Evolutionary conservation across 345 rosid species (phyloP).

Genomic region (Gossypium bickii): DNA sequence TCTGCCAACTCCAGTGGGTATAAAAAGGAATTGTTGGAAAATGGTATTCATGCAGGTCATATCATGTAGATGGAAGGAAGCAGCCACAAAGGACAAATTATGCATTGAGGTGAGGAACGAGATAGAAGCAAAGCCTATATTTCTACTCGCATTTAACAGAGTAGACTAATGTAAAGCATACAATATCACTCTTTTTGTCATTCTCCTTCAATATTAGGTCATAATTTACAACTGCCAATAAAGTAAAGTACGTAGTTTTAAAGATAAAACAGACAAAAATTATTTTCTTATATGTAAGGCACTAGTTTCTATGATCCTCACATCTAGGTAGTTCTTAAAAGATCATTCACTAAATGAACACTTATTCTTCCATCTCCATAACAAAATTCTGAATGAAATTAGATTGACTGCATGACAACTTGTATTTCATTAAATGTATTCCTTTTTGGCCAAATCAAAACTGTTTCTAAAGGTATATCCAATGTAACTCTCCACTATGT

Average conservation of each 20-base stretch:
- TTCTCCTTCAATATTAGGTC: neutral
- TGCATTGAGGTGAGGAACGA: neutral
- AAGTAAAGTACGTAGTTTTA: neutral
- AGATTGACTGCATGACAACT: neutral
- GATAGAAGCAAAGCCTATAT: neutral
- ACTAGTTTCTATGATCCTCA: neutral
- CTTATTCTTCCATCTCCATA: neutral
- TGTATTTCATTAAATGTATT: neutral
- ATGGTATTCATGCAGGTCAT: neutral
- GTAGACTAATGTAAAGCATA: neutral
- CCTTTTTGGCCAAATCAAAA: neutral
- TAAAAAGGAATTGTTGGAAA: neutral
- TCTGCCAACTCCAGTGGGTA: neutral
- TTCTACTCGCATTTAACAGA: neutral
- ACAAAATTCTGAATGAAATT: neutral
- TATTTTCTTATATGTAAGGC: neutral
- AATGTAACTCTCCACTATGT: neutral
- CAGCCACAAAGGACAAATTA: neutral
- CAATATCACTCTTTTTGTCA: neutral
- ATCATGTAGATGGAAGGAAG: neutral
- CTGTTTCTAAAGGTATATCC: conserved; percentile 2
- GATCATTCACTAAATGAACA: neutral
- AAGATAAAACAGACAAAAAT: neutral
- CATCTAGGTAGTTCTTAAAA: neutral
- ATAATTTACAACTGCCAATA: neutral